These are phyloP conservation scores for Neoscytalidium dimidiatum DNA, from an alignment of 2,329 filamentous ascomycete genomes.

Conservation along the genomic window DNA sequence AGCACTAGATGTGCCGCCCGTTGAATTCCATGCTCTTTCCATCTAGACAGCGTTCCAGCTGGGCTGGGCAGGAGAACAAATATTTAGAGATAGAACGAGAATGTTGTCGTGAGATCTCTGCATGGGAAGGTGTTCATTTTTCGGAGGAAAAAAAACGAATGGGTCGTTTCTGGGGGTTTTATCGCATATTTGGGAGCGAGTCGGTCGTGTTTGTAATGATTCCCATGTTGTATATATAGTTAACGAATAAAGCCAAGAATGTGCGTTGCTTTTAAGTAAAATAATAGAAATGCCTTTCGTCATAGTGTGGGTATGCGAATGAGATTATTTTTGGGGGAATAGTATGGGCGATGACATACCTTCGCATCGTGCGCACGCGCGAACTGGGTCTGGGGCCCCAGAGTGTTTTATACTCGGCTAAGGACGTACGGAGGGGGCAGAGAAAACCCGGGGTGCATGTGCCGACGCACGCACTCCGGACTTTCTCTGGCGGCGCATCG, in stretches of 20 bases:
- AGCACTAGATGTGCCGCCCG: not conserved
- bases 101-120: not conserved
- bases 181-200: not conserved
- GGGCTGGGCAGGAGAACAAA: slow-evolving; percentile 8
- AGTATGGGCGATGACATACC: not conserved
- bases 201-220: slow-evolving; percentile 2
- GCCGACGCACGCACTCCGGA: not conserved
- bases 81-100: not conserved
- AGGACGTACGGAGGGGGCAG: not conserved
- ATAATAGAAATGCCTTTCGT: not conserved
- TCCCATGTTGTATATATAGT: slow-evolving; percentile 14
- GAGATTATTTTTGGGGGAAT: not conserved
- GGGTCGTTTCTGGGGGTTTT: not conserved
- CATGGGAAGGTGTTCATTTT: not conserved
- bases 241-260: not conserved
- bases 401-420: not conserved
- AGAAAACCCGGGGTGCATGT: slow-evolving; percentile 6
- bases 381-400: not conserved
- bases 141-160: not conserved
- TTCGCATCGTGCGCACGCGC: not conserved
- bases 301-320: not conserved
- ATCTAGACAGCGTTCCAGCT: not conserved
- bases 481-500: not conserved
- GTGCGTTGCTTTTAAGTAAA: not conserved
- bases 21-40: slow-evolving; percentile 12